Evolutionary conservation across 495 filamentous ascomycete genomes (phyloP).

Genomic region (Beverwykella pulmonaria): DNA sequence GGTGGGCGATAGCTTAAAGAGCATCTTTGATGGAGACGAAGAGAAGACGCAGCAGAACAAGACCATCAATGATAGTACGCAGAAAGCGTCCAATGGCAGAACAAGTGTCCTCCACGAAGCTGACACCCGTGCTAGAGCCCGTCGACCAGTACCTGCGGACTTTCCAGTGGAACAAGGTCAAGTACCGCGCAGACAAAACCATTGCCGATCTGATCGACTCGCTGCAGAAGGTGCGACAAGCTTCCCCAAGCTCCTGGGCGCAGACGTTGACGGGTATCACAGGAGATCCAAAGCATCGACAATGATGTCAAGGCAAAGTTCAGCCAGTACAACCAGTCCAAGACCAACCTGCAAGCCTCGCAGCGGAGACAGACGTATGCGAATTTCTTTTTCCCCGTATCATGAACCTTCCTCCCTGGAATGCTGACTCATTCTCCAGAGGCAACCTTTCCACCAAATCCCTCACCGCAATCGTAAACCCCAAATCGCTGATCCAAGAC

Average conservation of each 20-base stretch:
- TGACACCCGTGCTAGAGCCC: constrained; percentile 64
- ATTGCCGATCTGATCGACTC: constrained; percentile 81
- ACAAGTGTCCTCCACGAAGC: neutral
- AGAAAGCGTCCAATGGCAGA: neutral
- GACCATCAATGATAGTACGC: constrained; percentile 92
- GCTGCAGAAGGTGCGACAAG: constrained; percentile 71
- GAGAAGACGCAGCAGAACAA: constrained; percentile 83
- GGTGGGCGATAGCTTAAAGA: constrained; percentile 81
- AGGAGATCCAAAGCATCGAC: constrained; percentile 87
- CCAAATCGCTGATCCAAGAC: constrained; percentile 74
- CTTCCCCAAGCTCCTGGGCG: neutral
- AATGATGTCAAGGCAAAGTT: constrained; percentile 93
- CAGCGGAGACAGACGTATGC: constrained; percentile 81
- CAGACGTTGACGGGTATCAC: neutral
- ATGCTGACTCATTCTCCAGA: constrained; percentile 49
- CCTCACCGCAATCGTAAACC: constrained; percentile 82
- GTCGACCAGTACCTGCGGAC: constrained; percentile 87
- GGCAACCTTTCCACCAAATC: constrained; percentile 95
- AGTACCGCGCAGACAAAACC: constrained; percentile 89
- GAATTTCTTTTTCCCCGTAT: neutral
- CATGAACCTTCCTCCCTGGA: neutral
- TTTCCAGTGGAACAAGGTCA: constrained; percentile 95
- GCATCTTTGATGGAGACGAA: constrained; percentile 79
- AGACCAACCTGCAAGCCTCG: constrained; percentile 74
- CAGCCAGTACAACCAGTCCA: constrained; percentile 86